Conservation (phyloP, 176 grass and related monocot species). For the Aegilops speltoides region DNA sequence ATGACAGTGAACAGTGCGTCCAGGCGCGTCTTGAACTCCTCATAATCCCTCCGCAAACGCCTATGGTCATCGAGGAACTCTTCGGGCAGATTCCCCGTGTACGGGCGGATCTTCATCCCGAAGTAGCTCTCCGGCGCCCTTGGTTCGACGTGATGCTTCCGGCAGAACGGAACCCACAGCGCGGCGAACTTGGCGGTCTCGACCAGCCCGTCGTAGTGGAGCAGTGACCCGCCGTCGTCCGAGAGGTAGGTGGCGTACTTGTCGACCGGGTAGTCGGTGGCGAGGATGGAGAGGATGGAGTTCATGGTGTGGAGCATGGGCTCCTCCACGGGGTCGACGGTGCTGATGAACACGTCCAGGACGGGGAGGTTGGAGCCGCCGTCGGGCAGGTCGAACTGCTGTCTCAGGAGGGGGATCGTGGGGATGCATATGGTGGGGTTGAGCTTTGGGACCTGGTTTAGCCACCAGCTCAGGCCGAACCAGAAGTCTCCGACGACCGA, state of each 20-base stretch:
- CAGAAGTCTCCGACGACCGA: constrained; percentile 45
- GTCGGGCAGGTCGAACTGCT: constrained; percentile 45
- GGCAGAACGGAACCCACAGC: constrained; percentile 53
- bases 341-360: constrained; percentile 48
- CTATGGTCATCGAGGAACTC: constrained; percentile 32
- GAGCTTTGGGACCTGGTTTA: constrained; percentile 45
- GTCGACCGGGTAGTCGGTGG: constrained; percentile 49
- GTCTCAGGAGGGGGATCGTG: constrained; percentile 17
- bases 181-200: constrained; percentile 41
- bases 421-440: constrained; percentile 31
- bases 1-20: constrained; percentile 30
- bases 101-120: constrained; percentile 20
- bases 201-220: constrained; percentile 46
- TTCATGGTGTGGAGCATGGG: constrained; percentile 55
- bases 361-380: constrained; percentile 40
- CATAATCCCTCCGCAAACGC: constrained; percentile 29
- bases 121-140: constrained; percentile 54
- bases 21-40: constrained; percentile 39
- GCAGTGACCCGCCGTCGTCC: constrained; percentile 44
- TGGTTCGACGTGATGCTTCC: constrained; percentile 49
- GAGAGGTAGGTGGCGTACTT: constrained; percentile 47
- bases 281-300: constrained; percentile 49
- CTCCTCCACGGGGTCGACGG: constrained; percentile 47
- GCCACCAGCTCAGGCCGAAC: constrained; percentile 45
- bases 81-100: constrained; percentile 30